phyloP scores from a whole-genome alignment of 1,284 basidiomycete species.

The Sanghuangporus weigelae region DNA sequence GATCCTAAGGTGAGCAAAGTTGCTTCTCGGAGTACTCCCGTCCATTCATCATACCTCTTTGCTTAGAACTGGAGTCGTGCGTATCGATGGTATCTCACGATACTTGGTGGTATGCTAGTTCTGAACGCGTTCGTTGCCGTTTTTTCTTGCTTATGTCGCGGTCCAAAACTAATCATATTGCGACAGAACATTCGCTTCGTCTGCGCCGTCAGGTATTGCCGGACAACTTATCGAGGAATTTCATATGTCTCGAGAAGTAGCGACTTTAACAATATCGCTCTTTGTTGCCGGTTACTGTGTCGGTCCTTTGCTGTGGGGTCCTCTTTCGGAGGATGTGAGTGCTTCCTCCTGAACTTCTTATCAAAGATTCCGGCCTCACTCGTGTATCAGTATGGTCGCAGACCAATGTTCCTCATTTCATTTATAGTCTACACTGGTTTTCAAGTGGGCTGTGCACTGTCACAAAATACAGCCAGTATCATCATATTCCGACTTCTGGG shows the following conservation, averaged over 20 bases:
- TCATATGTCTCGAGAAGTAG: conserved; percentile 47
- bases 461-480: conserved; percentile 54
- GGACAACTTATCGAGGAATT: conserved; percentile 46
- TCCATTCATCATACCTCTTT: background rate
- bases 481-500: conserved; percentile 67
- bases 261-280: conserved; percentile 33
- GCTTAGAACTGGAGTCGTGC: conserved; percentile 50
- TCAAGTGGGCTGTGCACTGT: conserved; percentile 55
- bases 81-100: conserved; percentile 63
- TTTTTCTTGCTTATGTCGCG: background rate
- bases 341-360: background rate
- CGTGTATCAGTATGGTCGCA: conserved; percentile 25
- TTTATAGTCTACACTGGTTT: conserved; percentile 45
- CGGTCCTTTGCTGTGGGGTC: conserved; percentile 45
- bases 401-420: conserved; percentile 43
- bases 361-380: background rate
- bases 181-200: conserved; percentile 55
- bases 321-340: conserved; percentile 38
- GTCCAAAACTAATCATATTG: conserved; percentile 14
- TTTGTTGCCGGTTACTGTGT: conserved; percentile 43
- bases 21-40: background rate
- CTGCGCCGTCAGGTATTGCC: conserved; percentile 47
- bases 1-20: conserved; percentile 35
- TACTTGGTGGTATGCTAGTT: conserved; percentile 54
- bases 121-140: conserved; percentile 51